These are phyloP conservation scores for Pyrenula aspistea DNA, from an alignment of 495 filamentous ascomycete genomes.

Conservation along the genomic window DNA sequence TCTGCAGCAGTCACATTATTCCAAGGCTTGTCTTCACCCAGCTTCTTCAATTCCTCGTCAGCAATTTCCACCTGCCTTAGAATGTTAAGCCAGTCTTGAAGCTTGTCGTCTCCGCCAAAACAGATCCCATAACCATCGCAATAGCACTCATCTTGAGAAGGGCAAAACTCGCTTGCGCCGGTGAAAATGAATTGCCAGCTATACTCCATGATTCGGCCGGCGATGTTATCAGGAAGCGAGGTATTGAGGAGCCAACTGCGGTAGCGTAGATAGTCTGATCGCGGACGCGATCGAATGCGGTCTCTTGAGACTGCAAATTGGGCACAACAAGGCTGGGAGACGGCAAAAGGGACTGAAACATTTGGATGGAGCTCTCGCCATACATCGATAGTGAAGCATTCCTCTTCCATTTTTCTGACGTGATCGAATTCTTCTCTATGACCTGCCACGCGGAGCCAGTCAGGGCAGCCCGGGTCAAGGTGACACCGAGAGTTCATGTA, in stretches of 20 bases:
- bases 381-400: constrained; percentile 12
- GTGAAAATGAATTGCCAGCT: constrained; percentile 60
- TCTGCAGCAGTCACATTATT: not conserved
- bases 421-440: constrained; percentile 6
- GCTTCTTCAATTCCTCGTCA: not conserved
- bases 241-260: constrained; percentile 52
- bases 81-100: not conserved
- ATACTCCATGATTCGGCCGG: constrained; percentile 59
- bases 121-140: constrained; percentile 76
- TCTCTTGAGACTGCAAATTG: constrained; percentile 56
- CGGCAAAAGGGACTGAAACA: constrained; percentile 24
- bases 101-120: constrained; percentile 25
- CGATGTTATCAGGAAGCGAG: constrained; percentile 40
- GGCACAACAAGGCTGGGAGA: constrained; percentile 48
- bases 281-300: constrained; percentile 32
- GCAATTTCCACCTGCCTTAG: not conserved
- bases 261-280: constrained; percentile 40
- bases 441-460: constrained; percentile 20
- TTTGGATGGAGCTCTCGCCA: constrained; percentile 35
- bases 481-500: constrained; percentile 40
- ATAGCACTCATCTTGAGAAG: constrained; percentile 55
- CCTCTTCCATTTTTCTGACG: constrained; percentile 14
- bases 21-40: not conserved
- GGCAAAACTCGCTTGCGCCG: constrained; percentile 43
- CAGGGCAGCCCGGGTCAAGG: constrained; percentile 30